Base-by-base conservation (phyloP, 2,329 filamentous ascomycete genomes). In the Sclerotinia sclerotiorum region DNA sequence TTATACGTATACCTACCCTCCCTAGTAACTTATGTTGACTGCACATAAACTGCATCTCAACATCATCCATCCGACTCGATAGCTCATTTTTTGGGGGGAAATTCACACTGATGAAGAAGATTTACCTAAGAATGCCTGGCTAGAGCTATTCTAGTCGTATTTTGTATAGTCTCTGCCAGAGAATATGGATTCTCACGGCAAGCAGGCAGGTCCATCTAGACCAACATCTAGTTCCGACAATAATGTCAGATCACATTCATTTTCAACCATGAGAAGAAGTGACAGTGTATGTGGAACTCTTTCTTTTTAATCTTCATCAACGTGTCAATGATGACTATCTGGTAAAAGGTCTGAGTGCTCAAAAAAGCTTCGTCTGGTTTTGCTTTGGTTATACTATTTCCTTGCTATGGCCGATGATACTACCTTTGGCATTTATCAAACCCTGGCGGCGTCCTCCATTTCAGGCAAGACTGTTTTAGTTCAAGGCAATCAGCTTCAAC, bases 311-410 rank as follows among this genome's bases (percentile, higher is more conserved):
- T 52, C 54, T 61, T 49, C 13, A 62, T 44, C 62, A 44, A 19
- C 64, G 67, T 71, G 74, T 76, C 79, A 68, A 82, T 85, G 86
- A 88, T 87, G 84, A 83, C 76, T 70, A 76, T 79, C 75, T 86
- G 86, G 86, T 88, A 88, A 88, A 88, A 88, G 86, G 86, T 85
- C 85, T 81, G 85, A 88, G 82, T 79, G 79, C 80, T 78, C 76
- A 76, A 78, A 71, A 70, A 70, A 60, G 69, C 73, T 77, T 75
- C 78, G 77, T 77, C 82, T 81, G 84, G 83, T 84, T 80, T 77
- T 78, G 76, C 75, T 75, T 75, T 73, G 73, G 58, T 55, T 66
- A 62, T 60, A 65, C 56, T 61, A 49, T 68, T 29, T 68, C 48
- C 55, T 49, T 48, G 67, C 68, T 27, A 64, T 66, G 64, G 70